Evolutionary conservation across 805 yeast genomes (phyloP).

Genomic region (Isabelozyma rhagii): DNA sequence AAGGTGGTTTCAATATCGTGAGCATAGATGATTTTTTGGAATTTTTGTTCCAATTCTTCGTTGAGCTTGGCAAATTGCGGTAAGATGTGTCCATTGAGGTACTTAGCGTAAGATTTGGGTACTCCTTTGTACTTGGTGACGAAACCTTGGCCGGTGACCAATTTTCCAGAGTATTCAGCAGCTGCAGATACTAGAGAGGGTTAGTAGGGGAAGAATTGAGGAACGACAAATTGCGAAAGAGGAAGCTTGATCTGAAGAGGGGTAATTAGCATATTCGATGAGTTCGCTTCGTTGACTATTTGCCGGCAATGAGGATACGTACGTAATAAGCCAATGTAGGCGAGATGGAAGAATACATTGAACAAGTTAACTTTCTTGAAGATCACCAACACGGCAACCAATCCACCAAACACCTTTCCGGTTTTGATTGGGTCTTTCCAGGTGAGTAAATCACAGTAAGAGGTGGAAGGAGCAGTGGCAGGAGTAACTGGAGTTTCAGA

Average conservation of each 20-base stretch:
- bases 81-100: conserved; percentile 33
- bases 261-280: not conserved
- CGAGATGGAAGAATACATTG: conserved; percentile 56
- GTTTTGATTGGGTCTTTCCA: conserved; percentile 78
- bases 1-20: conserved; percentile 70
- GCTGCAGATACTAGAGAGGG: conserved; percentile 52
- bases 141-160: conserved; percentile 74
- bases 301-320: conserved; percentile 11
- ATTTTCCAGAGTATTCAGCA: conserved; percentile 73
- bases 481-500: conserved; percentile 3
- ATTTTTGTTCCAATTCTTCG: conserved; percentile 51
- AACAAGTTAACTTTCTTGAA: conserved; percentile 63
- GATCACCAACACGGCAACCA: conserved; percentile 51
- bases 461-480: conserved; percentile 6
- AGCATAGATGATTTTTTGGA: conserved; percentile 60
- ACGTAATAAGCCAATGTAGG: conserved; percentile 53
- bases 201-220: conserved; percentile 14
- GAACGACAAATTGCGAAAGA: too few species aligned
- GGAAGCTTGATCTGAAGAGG: too few species aligned
- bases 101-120: conserved; percentile 32
- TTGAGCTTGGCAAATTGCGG: conserved; percentile 42
- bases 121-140: conserved; percentile 73
- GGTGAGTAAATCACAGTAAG: conserved; percentile 45
- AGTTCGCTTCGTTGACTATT: too few species aligned
- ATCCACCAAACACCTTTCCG: conserved; percentile 70